phyloP scores from a whole-genome alignment of 768 basidiomycete genomes.

The Naganishia friedmannii region DNA sequence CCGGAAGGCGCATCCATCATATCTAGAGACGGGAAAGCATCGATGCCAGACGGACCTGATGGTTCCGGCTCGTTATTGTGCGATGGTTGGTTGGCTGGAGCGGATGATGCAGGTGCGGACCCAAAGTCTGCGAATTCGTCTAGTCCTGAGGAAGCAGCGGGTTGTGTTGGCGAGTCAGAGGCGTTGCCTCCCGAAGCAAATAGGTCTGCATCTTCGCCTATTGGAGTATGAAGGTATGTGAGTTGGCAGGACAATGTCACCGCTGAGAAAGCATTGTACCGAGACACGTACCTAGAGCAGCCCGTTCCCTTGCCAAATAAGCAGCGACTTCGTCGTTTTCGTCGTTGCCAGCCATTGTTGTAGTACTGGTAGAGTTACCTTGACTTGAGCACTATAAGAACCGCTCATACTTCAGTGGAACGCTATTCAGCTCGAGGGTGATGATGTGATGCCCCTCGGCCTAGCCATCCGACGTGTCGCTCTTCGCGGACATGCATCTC shows the following conservation, averaged over 20 bases:
- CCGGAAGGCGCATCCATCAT: constrained; percentile 25
- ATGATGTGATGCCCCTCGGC: constrained; percentile 9
- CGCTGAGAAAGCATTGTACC: background rate
- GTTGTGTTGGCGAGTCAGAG: background rate
- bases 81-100: constrained; percentile 37
- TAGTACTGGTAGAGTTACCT: background rate
- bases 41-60: constrained; percentile 32
- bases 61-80: background rate
- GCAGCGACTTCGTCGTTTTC: constrained; percentile 51
- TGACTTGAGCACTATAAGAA: background rate
- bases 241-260: too few relatives aligned
- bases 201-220: constrained; percentile 51
- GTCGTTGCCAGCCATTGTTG: constrained; percentile 10
- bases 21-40: constrained; percentile 44
- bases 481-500: background rate
- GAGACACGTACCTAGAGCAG: constrained; percentile 43
- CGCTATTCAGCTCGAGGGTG: background rate
- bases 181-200: constrained; percentile 34
- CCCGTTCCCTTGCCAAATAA: constrained; percentile 50
- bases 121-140: constrained; percentile 23
- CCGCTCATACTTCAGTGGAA: background rate
- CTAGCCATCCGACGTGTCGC: constrained; percentile 24
- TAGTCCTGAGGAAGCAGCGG: constrained; percentile 12
- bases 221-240: background rate
- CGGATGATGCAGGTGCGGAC: constrained; percentile 36